Evolutionary conservation across 176 grass and related monocot genomes (phyloP).

Genomic region (Avena insularis): DNA sequence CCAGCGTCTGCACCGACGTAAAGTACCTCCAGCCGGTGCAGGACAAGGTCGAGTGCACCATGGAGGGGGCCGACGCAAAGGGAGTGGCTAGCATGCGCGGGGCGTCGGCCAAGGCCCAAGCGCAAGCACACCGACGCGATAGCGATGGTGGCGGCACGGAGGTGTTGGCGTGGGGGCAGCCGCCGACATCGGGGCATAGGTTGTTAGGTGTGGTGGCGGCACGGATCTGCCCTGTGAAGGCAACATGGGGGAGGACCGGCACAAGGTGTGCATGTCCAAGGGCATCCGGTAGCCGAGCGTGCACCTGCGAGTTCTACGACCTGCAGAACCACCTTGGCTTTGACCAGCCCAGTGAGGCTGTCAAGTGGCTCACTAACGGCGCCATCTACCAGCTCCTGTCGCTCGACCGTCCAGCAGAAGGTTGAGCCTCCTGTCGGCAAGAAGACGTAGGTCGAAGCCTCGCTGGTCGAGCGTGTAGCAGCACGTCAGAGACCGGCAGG

Average conservation of each 20-base stretch:
- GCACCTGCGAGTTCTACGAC: conserved; percentile 79
- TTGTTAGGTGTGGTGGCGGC: conserved; percentile 38
- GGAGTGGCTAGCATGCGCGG: conserved; percentile 3
- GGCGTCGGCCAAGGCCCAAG: conserved; percentile 48
- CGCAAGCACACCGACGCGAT: conserved; percentile 33
- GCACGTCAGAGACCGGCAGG: conserved; percentile 77
- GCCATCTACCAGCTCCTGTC: conserved; percentile 67
- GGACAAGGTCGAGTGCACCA: background rate
- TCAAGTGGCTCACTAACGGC: conserved; percentile 83
- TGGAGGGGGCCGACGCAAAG: conserved; percentile 27
- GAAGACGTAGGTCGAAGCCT: background rate
- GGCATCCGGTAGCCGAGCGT: conserved; percentile 77
- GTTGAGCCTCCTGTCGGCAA: conserved; percentile 18
- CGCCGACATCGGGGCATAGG: conserved; percentile 12
- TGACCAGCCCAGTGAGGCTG: conserved; percentile 80
- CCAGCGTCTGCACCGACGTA: too few relatives aligned
- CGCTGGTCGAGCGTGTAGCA: conserved; percentile 42
- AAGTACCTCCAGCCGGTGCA: too few relatives aligned
- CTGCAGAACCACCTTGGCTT: conserved; percentile 75
- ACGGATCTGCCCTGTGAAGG: conserved; percentile 63
- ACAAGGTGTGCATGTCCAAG: conserved; percentile 85
- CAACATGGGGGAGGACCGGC: conserved; percentile 60
- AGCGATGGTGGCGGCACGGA: background rate
- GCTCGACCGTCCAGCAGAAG: conserved; percentile 38
- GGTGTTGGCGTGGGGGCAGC: conserved; percentile 27